Conservation (phyloP, 2,329 filamentous ascomycete species). For the Thielaviopsis populi region DNA sequence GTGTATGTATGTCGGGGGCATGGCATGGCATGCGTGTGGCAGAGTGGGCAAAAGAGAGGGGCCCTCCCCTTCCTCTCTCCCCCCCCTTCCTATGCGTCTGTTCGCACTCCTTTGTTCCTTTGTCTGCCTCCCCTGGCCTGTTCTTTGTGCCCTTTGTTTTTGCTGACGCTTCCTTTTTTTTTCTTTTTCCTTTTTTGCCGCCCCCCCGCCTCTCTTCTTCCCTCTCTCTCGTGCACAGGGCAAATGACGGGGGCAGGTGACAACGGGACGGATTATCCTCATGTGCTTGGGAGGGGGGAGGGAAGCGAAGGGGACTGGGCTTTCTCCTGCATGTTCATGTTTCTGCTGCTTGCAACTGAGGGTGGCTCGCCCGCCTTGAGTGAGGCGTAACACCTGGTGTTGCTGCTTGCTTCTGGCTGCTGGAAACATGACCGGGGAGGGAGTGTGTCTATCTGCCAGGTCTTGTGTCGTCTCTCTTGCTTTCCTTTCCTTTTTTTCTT, state of each 20-base stretch:
- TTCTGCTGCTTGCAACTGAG: background rate
- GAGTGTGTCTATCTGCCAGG: background rate
- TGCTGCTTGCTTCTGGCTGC: background rate
- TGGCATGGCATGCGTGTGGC: slow-evolving; percentile 1
- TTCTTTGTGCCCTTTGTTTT: background rate
- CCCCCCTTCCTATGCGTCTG: background rate
- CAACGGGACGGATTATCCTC: background rate
- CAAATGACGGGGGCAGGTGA: background rate
- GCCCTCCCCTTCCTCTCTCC: background rate
- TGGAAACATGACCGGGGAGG: background rate
- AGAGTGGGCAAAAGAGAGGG: background rate
- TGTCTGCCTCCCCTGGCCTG: background rate
- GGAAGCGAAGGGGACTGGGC: background rate
- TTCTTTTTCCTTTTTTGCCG: background rate
- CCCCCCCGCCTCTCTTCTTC: background rate
- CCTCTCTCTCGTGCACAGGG: background rate
- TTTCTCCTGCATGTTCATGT: background rate
- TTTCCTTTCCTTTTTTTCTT: slow-evolving; percentile 2
- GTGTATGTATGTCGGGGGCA: background rate
- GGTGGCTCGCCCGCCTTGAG: background rate
- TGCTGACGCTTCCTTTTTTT: background rate
- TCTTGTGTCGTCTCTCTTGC: background rate
- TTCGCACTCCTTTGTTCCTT: slow-evolving; percentile 7
- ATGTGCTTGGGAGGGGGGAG: background rate
- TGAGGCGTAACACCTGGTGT: background rate